Evolutionary conservation across 2,329 filamentous ascomycete genomes (phyloP).

Genomic region (Sclerotinia nivalis): DNA sequence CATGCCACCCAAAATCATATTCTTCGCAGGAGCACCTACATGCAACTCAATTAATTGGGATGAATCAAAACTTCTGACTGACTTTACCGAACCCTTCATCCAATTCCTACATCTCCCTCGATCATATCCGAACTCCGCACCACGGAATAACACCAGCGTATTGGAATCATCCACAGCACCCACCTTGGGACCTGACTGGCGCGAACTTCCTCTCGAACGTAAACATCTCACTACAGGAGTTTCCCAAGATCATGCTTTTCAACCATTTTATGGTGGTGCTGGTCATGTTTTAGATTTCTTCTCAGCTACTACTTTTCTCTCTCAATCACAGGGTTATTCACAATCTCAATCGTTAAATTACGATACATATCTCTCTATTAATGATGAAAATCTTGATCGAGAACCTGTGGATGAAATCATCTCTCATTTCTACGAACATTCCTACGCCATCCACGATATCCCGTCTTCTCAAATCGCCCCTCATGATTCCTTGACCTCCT

Average conservation of each 20-base stretch:
- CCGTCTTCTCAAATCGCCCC: constrained; percentile 58
- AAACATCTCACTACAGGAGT: constrained; percentile 51
- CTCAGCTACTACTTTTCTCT: constrained; percentile 42
- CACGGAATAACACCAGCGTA: constrained; percentile 22
- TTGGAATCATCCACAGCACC: neutral
- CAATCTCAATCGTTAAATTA: neutral
- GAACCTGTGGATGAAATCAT: constrained; percentile 44
- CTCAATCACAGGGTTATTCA: neutral
- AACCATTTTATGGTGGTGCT: constrained; percentile 38
- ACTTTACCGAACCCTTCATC: constrained; percentile 47
- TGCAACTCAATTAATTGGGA: constrained; percentile 56
- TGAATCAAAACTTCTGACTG: constrained; percentile 50
- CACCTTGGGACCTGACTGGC: constrained; percentile 46
- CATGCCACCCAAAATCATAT: constrained; percentile 21
- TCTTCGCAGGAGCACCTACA: constrained; percentile 52
- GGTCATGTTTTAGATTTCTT: constrained; percentile 49
- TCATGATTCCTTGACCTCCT: constrained; percentile 37
- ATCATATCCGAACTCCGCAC: constrained; percentile 4
- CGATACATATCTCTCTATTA: neutral
- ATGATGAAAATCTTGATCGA: constrained; percentile 10
- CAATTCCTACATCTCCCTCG: constrained; percentile 42
- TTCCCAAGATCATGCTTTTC: constrained; percentile 50
- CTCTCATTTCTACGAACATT: constrained; percentile 75
- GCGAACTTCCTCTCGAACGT: constrained; percentile 52
- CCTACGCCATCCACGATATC: constrained; percentile 67